Conservation (phyloP, 345 rosid genomes). For the Salix arbutifolia region DNA sequence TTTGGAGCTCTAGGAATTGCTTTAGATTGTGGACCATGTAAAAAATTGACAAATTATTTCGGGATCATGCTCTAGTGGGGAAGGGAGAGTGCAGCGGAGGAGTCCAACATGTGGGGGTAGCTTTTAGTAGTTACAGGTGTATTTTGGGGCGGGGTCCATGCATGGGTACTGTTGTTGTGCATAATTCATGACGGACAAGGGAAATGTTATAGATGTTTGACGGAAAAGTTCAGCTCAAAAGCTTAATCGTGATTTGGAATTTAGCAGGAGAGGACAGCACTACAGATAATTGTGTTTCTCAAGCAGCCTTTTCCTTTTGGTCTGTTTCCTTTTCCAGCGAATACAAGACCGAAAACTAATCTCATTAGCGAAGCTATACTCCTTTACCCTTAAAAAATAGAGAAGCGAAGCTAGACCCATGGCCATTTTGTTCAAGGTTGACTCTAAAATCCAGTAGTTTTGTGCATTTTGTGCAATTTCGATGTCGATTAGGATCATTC, state of each 20-base stretch:
- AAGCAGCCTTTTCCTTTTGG: slow-evolving; percentile 14
- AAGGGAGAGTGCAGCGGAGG: neutral
- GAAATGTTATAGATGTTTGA: neutral
- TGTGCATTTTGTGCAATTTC: no score
- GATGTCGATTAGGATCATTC: no score
- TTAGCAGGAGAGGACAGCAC: neutral
- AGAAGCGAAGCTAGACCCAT: no score
- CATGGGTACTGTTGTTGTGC: neutral
- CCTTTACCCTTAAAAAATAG: no score
- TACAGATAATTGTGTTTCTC: slow-evolving; percentile 9
- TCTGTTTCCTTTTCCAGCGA: slow-evolving; percentile 9
- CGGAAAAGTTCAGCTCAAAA: neutral
- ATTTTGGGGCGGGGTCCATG: neutral
- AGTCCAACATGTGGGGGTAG: neutral
- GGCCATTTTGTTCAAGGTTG: no score
- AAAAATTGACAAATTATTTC: neutral
- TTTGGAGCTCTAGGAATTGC: slow-evolving; percentile 2
- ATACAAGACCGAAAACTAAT: slow-evolving; percentile 24
- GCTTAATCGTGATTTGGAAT: slow-evolving; percentile 13
- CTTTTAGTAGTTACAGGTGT: neutral
- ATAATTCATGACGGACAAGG: neutral
- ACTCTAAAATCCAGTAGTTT: no score
- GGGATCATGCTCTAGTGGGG: slow-evolving; percentile 6
- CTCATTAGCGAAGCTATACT: neutral
- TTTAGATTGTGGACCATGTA: neutral